These are phyloP conservation scores for Kalmusia sp. DNA, from an alignment of 2,329 filamentous ascomycete species.

Conservation along the genomic window DNA sequence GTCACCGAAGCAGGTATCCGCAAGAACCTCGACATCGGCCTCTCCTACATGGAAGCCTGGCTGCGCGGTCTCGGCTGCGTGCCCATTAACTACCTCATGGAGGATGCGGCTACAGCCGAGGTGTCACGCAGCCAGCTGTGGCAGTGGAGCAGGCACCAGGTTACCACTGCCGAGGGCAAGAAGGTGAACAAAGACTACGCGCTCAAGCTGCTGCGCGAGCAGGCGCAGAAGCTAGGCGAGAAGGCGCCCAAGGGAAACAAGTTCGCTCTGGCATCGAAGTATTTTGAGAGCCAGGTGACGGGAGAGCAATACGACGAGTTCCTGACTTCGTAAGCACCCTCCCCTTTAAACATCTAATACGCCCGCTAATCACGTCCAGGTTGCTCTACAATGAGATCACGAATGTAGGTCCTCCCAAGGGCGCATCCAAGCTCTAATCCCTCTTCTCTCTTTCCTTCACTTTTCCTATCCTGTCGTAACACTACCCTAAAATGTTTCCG, in stretches of 20 bases:
- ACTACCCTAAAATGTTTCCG: not conserved
- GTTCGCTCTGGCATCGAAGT: slow-evolving; percentile 86
- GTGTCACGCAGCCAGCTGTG: slow-evolving; percentile 93
- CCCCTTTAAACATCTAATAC: not conserved
- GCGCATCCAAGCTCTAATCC: slow-evolving; percentile 55
- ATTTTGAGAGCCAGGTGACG: slow-evolving; percentile 91
- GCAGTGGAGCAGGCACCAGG: slow-evolving; percentile 85
- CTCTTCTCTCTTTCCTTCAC: not conserved
- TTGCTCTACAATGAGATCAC: slow-evolving; percentile 90
- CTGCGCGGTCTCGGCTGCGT: slow-evolving; percentile 93
- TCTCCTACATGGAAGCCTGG: slow-evolving; percentile 99
- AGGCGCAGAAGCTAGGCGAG: slow-evolving; percentile 74
- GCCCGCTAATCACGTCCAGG: slow-evolving; percentile 52
- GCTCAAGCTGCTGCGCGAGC: slow-evolving; percentile 84
- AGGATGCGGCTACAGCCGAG: slow-evolving; percentile 96
- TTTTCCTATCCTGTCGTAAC: no score
- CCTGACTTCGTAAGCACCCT: slow-evolving; percentile 73
- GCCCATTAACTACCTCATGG: slow-evolving; percentile 98
- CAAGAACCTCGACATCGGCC: slow-evolving; percentile 96
- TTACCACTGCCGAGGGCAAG: slow-evolving; percentile 85
- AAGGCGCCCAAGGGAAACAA: slow-evolving; percentile 89
- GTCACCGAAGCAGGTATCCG: slow-evolving; percentile 94
- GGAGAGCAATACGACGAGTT: slow-evolving; percentile 98
- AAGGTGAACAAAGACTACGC: slow-evolving; percentile 92
- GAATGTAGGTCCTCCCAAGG: slow-evolving; percentile 69